Base-by-base conservation (phyloP, 2,329 filamentous ascomycete genomes). In the Hirsutella thompsonii region DNA sequence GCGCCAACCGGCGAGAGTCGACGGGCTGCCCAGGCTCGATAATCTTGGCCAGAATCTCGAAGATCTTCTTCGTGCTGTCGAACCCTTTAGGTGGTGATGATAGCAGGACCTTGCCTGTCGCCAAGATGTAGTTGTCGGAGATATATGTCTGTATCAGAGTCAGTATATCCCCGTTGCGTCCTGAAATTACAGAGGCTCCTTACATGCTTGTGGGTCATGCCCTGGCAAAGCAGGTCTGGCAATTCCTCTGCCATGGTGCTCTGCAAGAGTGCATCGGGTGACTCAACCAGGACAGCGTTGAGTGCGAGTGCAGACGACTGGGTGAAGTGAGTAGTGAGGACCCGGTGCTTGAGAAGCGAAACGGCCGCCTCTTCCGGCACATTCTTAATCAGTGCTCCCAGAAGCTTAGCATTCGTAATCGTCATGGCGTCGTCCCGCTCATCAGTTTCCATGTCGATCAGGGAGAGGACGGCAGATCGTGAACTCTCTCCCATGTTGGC, bases 401-500 rank as follows among this genome's bases (percentile, higher is more conserved):
- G 74, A 14, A 98, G 74, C 55, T 84, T 88, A 21, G 92, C 88
- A 54, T 94, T 88, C 8, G 89, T 94, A 42, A 94, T 85, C 11
- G 82, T 81, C 76, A 93, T 90, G 14, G 76, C 68, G 57, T 79
- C 75, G 54, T 88, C 85, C 36, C 72, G 72, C 49, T 85, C 83
- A 45, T 86, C 83, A 3, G 74, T 67, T 46, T 94, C 88, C 50
- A 79, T 79, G 58, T 96, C 92, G 54, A 98, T 95, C 38, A 98
- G 70, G 35, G 77, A 75, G 38, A 98, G 68, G 20, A 98, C 87
- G n/a, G 89, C 80, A 45, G 79, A 75, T 42, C 89, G 80, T 37
- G 90, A 95, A 19, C 80, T 68, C 53, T 96, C 92, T 52, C 85
- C 89, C 92, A 98, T 98, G 62, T 90, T 95, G 43, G 73, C 72